phyloP scores from a whole-genome alignment of 2,329 filamentous ascomycete genomes.

The Bipolaris bicolor region DNA sequence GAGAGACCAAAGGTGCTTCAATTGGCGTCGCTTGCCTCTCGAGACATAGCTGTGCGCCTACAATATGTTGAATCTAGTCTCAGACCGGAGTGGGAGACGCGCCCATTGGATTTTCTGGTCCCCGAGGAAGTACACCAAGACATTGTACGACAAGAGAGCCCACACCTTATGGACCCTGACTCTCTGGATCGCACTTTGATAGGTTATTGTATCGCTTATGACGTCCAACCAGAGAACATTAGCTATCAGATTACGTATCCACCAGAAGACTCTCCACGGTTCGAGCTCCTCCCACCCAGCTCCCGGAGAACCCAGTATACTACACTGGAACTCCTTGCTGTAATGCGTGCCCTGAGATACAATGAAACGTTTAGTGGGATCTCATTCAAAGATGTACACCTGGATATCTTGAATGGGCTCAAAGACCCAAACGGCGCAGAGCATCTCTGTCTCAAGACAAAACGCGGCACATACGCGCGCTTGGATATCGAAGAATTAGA shows the following conservation, averaged over 20 bases:
- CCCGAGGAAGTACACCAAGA: conserved; percentile 56
- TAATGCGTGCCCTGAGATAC: conserved; percentile 72
- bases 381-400: conserved; percentile 68
- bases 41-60: conserved; percentile 68
- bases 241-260: conserved; percentile 49
- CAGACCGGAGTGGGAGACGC: conserved; percentile 69
- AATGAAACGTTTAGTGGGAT: conserved; percentile 72
- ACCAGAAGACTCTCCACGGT: conserved; percentile 69
- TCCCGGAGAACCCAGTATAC: conserved; percentile 61
- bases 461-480: conserved; percentile 60
- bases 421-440: conserved; percentile 67
- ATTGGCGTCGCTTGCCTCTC: conserved; percentile 67
- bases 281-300: conserved; percentile 66
- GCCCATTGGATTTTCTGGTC: conserved; percentile 67
- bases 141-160: conserved; percentile 40
- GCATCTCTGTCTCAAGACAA: conserved; percentile 65
- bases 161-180: conserved; percentile 64
- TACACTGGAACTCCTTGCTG: conserved; percentile 68
- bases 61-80: conserved; percentile 67
- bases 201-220: conserved; percentile 73
- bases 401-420: conserved; percentile 69
- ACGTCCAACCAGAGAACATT: conserved; percentile 70
- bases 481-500: conserved; percentile 61
- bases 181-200: conserved; percentile 70
- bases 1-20: conserved; percentile 62